These are phyloP conservation scores for Microbotryum violaceum DNA, from an alignment of 1,284 basidiomycete species.

Conservation along the genomic window DNA sequence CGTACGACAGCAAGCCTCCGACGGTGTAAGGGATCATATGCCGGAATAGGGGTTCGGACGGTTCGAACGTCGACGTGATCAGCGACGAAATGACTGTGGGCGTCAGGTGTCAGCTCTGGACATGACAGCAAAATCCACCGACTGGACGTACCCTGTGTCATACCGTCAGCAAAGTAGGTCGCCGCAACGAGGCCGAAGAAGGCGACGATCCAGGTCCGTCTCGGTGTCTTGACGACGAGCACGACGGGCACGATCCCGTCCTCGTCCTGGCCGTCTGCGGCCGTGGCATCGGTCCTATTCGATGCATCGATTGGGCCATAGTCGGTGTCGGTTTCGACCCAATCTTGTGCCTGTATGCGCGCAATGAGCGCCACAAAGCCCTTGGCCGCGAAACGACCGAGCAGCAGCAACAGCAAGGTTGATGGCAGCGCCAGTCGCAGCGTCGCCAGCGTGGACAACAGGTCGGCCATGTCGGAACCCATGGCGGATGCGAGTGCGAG, in stretches of 20 bases:
- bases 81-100: constrained; percentile 22
- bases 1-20: constrained; percentile 18
- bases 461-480: not conserved
- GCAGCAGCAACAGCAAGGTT: constrained; percentile 10
- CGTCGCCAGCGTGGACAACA: constrained; percentile 2
- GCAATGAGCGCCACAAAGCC: constrained; percentile 20
- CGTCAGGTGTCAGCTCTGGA: not conserved
- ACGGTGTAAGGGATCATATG: constrained; percentile 21
- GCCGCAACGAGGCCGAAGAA: constrained; percentile 21
- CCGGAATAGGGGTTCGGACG: constrained; percentile 4
- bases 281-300: not conserved
- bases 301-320: not conserved
- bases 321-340: constrained; percentile 4
- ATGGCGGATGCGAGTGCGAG: not conserved
- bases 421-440: constrained; percentile 19
- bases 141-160: constrained; percentile 14
- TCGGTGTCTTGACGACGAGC: constrained; percentile 10
- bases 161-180: constrained; percentile 28
- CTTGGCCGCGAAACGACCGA: constrained; percentile 6
- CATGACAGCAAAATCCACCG: not conserved
- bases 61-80: constrained; percentile 17
- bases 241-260: constrained; percentile 32
- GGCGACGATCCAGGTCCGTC: constrained; percentile 20
- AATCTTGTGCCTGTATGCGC: constrained; percentile 18
- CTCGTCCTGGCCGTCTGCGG: constrained; percentile 6